Evolutionary conservation across 495 filamentous ascomycete species (phyloP), one percentile per base, ranked within the genome.

Genomic region (Thozetella sp.): DNA sequence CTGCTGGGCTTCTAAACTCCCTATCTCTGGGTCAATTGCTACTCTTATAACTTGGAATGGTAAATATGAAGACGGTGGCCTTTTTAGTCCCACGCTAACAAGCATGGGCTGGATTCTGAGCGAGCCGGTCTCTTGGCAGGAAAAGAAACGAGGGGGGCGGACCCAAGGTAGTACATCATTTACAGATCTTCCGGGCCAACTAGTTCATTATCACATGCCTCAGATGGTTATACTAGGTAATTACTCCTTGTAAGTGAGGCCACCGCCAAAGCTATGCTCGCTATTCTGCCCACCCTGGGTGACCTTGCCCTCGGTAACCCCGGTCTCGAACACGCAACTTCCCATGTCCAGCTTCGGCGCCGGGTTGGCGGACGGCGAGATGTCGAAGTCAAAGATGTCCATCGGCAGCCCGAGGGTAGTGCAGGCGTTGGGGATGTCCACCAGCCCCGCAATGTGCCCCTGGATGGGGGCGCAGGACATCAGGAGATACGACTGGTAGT

Each of bases 301-400:
- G 2, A 80, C 68, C 62, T 70, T 69, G 9, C 81, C 82, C 56
- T 77, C 71, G 6, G 61, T 69, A 19, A 74, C 74, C 22, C 79
- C 80, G 1, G 65, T 89, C 58, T 88, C 84, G 71, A 90, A 91
- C 20, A 91, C 92, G 72, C 92, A 96, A 45, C 67, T 75, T 0
- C 91, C 92, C 85, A 95, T 88, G 66, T 96, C 90, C 61, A 79
- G 65, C 75, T 82, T 83, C 69, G 86, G 80, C 23, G 80, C 85
- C 13, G 81, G 79, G 0, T 24, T 34, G 17, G 72, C 69, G 1
- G 82, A 78, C 0, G 93, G 92, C 55, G 86, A 84, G 61, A 97
- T 93, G 72, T 97, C 93, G 71, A 98, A 96, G 68, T 95, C 92
- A 65, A 97, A 97, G 54, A 98, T 97, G 78, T 98, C 93, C 80